phyloP scores from a whole-genome alignment of 1,284 basidiomycete genomes.

The Neolentinus lepideus region DNA sequence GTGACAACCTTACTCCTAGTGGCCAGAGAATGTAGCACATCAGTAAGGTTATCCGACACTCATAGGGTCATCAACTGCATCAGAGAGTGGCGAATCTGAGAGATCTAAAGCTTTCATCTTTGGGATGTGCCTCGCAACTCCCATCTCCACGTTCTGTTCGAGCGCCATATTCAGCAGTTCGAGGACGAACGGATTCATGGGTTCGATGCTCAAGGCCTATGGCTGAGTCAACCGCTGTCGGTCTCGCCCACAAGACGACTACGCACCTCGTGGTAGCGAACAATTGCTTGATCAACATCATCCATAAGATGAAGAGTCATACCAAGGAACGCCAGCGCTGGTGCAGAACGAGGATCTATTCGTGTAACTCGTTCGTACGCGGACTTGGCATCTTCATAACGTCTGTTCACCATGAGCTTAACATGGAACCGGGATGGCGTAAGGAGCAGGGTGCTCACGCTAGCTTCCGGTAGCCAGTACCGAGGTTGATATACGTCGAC shows the following conservation, averaged over 20 bases:
- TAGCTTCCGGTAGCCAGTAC: slow-evolving; percentile 78
- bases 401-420: slow-evolving; percentile 30
- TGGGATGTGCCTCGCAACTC: not conserved
- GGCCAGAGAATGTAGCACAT: too few relatives aligned
- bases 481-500: slow-evolving; percentile 85
- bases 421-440: not conserved
- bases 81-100: not conserved
- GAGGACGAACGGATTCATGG: slow-evolving; percentile 81
- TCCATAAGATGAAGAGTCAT: slow-evolving; percentile 75
- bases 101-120: not conserved
- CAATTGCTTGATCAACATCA: slow-evolving; percentile 71
- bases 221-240: not conserved
- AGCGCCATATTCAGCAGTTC: slow-evolving; percentile 84
- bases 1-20: too few relatives aligned
- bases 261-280: slow-evolving; percentile 82
- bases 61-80: not conserved
- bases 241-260: not conserved
- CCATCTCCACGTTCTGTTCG: slow-evolving; percentile 35
- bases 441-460: slow-evolving; percentile 38
- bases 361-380: slow-evolving; percentile 74
- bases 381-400: slow-evolving; percentile 59
- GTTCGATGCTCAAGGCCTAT: slow-evolving; percentile 77
- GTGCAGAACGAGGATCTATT: slow-evolving; percentile 72
- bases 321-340: slow-evolving; percentile 78
- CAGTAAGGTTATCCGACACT: not conserved